Base-by-base conservation (phyloP, 2,329 filamentous ascomycete species). In the Drechslerella stenobrocha region DNA sequence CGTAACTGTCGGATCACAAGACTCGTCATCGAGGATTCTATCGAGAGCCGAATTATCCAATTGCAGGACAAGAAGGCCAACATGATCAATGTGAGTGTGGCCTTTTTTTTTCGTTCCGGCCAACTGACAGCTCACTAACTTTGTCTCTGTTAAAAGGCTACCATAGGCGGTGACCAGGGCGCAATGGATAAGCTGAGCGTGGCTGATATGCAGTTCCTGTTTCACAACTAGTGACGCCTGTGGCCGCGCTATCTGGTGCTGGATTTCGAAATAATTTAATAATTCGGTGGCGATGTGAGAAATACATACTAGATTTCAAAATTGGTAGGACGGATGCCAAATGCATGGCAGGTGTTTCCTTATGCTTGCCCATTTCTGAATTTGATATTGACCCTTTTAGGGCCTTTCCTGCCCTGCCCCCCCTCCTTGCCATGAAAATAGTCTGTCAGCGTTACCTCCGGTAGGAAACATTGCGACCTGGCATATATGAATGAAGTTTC, bases 21-120 rank as follows among this genome's bases (percentile, higher is more conserved):
- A 24, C 83, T 98, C 8, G 95, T 90, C 75, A 96, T 98, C 70
- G 92, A 98, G 76, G 93, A 98, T 75, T 95, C 89, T 0, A 92
- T 98, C 24, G 93, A 98, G 79, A 93, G 88, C 63, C 85, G 93
- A 45, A 98, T 98, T 83, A 90, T 98, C 1, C 81, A 93, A 71
- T 82, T 98, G 23, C 93, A 98, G 76, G 93, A 98, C 79, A 98
- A 98, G 83, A 98, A 98, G 79, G 90, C 92, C 0, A 92, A 88
- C 75, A 92, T 98, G 89, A 98, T 98, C 74, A 89, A 92, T 73
- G 71, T 72, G 15, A 67, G 71, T 60, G 24, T 28, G 13, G 52
- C 42, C 26, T 30, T 9, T 11, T 26, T 24, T 30, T 44, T 47
- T 32, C 9, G 23, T 18, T 34, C 11, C n/a, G 15, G 6, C 15